Percentiles rank a stretch among this genome's conserved stretches.
Conservation (phyloP, 1,284 basidiomycete species). For the Trametes polyzona region DNA sequence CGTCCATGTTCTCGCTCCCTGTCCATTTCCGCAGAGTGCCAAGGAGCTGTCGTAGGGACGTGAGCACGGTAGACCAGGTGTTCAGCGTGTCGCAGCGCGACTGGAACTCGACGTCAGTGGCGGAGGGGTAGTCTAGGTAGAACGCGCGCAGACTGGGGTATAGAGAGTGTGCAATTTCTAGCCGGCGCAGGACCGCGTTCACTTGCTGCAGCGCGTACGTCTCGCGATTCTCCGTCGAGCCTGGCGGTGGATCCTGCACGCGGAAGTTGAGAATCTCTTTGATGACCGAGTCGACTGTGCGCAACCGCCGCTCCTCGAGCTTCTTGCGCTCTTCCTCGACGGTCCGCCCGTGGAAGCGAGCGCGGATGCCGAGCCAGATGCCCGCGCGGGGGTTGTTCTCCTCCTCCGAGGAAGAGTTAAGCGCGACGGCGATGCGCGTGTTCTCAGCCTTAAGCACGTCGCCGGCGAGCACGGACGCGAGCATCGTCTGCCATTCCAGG, state of each 20-base stretch:
- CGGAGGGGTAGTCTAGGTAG: constrained; percentile 75
- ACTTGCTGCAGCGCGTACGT: constrained; percentile 73
- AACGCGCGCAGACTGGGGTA: constrained; percentile 88
- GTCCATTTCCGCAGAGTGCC: constrained; percentile 87
- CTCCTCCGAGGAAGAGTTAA: constrained; percentile 71
- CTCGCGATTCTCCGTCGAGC: constrained; percentile 46
- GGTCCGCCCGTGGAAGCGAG: constrained; percentile 80
- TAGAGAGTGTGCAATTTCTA: constrained; percentile 84
- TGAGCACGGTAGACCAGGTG: constrained; percentile 87
- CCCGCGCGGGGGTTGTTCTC: constrained; percentile 67
- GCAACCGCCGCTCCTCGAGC: constrained; percentile 82
- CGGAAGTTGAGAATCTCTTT: constrained; percentile 83
- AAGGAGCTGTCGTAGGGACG: constrained; percentile 79
- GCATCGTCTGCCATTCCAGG: constrained; percentile 93
- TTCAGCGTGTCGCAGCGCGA: constrained; percentile 84
- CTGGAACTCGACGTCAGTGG: constrained; percentile 70
- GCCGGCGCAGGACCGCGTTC: constrained; percentile 71
- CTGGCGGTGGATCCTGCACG: constrained; percentile 45
- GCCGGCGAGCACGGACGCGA: constrained; percentile 89
- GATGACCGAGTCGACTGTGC: constrained; percentile 82
- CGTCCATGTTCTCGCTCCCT: constrained; percentile 87
- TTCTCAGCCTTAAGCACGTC: constrained; percentile 95
- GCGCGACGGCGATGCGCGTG: constrained; percentile 79
- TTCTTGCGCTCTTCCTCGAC: constrained; percentile 83
- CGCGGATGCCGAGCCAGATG: constrained; percentile 92